phyloP scores from a whole-genome alignment of 768 basidiomycete species.

The Mycena maculata region DNA sequence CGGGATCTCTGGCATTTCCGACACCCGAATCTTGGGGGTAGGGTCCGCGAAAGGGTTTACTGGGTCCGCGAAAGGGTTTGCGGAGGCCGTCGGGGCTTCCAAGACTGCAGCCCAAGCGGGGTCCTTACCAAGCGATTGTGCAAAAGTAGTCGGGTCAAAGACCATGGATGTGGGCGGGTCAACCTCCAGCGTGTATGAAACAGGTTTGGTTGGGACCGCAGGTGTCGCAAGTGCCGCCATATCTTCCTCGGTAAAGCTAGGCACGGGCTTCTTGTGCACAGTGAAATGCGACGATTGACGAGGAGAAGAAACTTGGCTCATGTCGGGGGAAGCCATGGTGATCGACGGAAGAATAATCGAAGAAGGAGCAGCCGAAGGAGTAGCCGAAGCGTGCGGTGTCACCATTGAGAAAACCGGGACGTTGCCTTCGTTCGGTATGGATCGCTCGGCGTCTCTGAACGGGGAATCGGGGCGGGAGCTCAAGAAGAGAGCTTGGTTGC shows the following conservation, averaged over 20 bases:
- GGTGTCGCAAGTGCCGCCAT: neutral
- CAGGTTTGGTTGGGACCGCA: neutral
- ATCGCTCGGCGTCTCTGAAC: conserved; percentile 25
- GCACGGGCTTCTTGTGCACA: conserved; percentile 28
- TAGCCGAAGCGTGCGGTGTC: neutral
- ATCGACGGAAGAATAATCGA: conserved; percentile 30
- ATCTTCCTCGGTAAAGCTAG: conserved; percentile 16
- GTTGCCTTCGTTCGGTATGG: conserved; percentile 5
- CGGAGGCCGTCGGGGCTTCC: conserved; percentile 21
- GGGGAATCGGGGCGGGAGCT: conserved; percentile 31
- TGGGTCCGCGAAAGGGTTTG: conserved; percentile 35
- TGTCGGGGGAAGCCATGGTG: conserved; percentile 14
- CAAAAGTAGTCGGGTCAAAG: conserved; percentile 26
- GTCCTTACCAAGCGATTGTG: conserved; percentile 29
- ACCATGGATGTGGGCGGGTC: conserved; percentile 30
- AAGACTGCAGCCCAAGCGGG: conserved; percentile 27
- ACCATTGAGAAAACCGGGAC: conserved; percentile 33
- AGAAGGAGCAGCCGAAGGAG: conserved; percentile 1
- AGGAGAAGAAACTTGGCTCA: neutral
- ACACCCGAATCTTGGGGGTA: conserved; percentile 25
- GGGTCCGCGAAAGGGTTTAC: conserved; percentile 33
- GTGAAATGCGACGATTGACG: neutral
- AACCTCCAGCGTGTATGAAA: conserved; percentile 22
- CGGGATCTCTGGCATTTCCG: conserved; percentile 33
- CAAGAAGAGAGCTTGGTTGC: conserved; percentile 30